Base-by-base conservation (phyloP, 2,329 filamentous ascomycete genomes). In the Fusarium ramigenum region DNA sequence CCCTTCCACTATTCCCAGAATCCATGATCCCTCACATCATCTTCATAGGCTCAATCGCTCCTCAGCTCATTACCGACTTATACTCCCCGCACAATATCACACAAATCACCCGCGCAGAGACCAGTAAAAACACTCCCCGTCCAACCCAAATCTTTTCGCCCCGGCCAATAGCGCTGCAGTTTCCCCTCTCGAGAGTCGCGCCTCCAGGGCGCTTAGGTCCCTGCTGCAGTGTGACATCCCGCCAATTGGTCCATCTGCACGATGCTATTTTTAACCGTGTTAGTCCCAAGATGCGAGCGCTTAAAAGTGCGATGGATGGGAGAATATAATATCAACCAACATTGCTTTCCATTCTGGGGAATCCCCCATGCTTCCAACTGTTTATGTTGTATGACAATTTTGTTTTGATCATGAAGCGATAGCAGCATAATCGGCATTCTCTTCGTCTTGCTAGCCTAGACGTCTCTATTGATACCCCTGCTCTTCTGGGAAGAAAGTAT, bases 181-280 rank as follows among this genome's bases (percentile, higher is more conserved):
- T 49, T 60, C 70, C 73, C 70, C 64, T 64, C 74, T 67, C 43
- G 63, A 39, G 39, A 66, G 66, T 25, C 74, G 74, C 74, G 74
- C 63, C 58, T 74, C 58, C 36, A 47, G 36, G 50, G 76, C 76
- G 76, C 73, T 76, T 78, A 75, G 23, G 32, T 34, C 52, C 30
- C 37, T 67, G 52, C 66, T 80, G 80, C 79, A 81, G 76, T 76
- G 80, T 81, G 80, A 81, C 79, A 66, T 62, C 57, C 43, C 65
- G 36, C 54, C 77, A 63, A 81, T 81, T 81, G 80, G 79, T 39
- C 71, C 58, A 44, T 43, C 16, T 21, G 10, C 1, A 19, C 23
- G 69, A 52, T 65, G 52, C 74, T 76, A 76, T 76, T 76, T 76
- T 74, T 63, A 69, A 57, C 53, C 58, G 66, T 70, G 60, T 70